These are phyloP conservation scores for Paecilomyces niveus DNA, from an alignment of 2,329 filamentous ascomycete genomes.

Conservation along the genomic window DNA sequence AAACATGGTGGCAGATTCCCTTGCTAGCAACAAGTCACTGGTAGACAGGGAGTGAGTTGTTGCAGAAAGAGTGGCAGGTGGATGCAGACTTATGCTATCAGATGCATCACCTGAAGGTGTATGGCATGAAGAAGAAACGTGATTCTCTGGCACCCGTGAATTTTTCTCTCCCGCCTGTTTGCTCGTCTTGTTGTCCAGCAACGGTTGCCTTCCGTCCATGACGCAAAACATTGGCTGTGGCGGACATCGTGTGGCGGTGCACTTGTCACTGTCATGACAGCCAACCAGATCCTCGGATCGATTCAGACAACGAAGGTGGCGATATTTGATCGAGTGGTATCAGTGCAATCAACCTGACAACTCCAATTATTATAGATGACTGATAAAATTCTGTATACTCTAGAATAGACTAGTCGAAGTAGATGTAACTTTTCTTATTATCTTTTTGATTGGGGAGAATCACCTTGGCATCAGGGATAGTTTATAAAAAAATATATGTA, in stretches of 20 bases:
- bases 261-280: not conserved
- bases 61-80: not conserved
- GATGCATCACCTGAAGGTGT: not conserved
- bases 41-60: conserved; percentile 1
- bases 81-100: not conserved
- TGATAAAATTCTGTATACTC: not conserved
- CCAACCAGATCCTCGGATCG: not conserved
- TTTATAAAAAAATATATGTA: not conserved
- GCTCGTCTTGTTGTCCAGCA: conserved; percentile 7
- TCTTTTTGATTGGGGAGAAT: not conserved
- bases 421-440: not conserved
- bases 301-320: not conserved
- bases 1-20: conserved; percentile 41
- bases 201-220: conserved; percentile 4
- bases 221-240: conserved; percentile 2
- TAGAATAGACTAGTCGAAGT: not conserved
- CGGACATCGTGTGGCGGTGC: conserved; percentile 4
- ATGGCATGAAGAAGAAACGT: conserved; percentile 1
- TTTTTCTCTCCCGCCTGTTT: conserved; percentile 2
- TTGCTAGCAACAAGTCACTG: conserved; percentile 13
- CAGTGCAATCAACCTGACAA: not conserved
- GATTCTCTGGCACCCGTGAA: not conserved
- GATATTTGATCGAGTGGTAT: not conserved
- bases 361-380: not conserved
- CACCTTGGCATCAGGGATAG: not conserved